Conservation (phyloP, 306 rosid genomes). For the Sicyos baderoa region DNA sequence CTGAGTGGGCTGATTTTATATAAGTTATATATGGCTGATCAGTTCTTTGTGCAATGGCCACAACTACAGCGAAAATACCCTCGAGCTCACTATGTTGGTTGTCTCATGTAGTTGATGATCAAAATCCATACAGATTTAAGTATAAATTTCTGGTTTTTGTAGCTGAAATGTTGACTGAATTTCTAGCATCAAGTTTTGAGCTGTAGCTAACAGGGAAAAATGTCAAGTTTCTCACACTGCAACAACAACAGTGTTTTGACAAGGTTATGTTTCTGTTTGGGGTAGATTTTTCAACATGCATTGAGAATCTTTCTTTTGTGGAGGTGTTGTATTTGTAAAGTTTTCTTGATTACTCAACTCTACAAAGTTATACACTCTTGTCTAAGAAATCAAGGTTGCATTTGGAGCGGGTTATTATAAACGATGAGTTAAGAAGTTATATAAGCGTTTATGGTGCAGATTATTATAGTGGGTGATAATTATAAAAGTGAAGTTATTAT, state of each 20-base stretch:
- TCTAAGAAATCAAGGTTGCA: no score
- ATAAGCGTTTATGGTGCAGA: no score
- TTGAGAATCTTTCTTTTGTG: neutral
- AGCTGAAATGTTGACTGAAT: neutral
- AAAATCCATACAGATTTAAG: neutral
- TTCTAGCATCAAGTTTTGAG: neutral
- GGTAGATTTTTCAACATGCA: conserved; percentile 3
- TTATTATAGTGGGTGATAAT: no score
- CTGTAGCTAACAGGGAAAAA: neutral
- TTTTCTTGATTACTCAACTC: neutral
- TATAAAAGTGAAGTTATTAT: no score
- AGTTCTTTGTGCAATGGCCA: conserved; percentile 91
- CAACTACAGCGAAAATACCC: conserved; percentile 65
- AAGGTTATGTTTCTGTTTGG: neutral
- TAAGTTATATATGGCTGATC: conserved; percentile 69
- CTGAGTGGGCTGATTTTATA: conserved; percentile 81
- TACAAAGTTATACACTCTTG: no score
- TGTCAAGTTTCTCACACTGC: neutral
- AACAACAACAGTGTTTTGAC: neutral
- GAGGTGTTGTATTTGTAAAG: neutral
- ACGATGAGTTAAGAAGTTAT: no score
- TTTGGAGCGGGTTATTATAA: no score
- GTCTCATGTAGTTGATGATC: conserved; percentile 60
- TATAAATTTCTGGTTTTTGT: neutral
- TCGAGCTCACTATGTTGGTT: conserved; percentile 66